Base-by-base conservation (phyloP, 495 filamentous ascomycete species). In the Cercophora scortea region DNA sequence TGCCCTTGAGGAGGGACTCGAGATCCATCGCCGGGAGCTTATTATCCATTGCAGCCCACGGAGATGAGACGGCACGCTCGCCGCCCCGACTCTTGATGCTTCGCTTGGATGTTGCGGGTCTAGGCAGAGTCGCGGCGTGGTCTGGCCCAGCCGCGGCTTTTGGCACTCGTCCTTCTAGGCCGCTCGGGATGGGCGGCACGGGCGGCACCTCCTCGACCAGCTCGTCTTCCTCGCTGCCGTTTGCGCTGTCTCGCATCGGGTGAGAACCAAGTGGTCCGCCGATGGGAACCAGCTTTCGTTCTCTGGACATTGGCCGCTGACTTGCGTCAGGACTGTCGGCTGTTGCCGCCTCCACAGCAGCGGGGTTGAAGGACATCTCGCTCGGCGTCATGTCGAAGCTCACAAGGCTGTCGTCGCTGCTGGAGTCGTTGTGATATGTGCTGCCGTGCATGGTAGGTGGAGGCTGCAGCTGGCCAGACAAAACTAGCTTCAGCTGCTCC, bases 401-500 rank as follows among this genome's bases (percentile, higher is more conserved):
- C 45, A 78, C 76, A 62, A 82, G 73, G 53, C 79, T 82, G 33
- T 84, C 80, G 47, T 69, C 75, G 58, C 77, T 79, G 61, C 74
- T 77, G 43, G 53, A 55, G 16, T 44, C 38, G 25, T 25, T 25
- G 25, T 25, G 25, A 25, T 25, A 25, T 39, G 42, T 13, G 61
- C 67, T 15, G 60, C 68, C 54, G 53, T 68, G 56, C 39, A 47
- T 49, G 19, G 58, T 56, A 13, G 55, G 49, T 25, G 60, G 58
- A 38, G 67, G 59, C 35, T 63, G 53, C 65, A 69, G 55, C 45
- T 69, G 74, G 50, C 71, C 82, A 3, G 81, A 82, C 13, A 88
- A 76, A 18, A 84, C 86, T 45, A 82, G 80, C 65, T 90, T 91
- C 53, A 96, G 74, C 59, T 95, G 89, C 51, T 90, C 89, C n/a